Conservation (phyloP, 345 rosid species). For the Hypericum perforatum region DNA sequence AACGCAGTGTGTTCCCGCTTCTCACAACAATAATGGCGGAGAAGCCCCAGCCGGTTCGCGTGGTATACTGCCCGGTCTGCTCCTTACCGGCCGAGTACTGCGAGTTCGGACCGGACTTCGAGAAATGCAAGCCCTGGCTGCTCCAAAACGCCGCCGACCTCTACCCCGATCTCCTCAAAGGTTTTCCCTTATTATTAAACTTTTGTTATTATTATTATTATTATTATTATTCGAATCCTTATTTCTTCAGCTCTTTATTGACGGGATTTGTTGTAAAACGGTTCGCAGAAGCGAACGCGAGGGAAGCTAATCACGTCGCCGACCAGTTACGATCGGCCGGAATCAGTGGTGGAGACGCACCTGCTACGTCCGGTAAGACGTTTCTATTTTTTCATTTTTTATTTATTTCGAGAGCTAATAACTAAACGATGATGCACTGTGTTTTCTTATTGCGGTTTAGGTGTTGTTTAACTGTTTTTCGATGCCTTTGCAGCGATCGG, state of each 20-base stretch:
- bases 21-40: slow-evolving; percentile 31
- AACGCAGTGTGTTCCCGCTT: too few species aligned
- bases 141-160: slow-evolving; percentile 65
- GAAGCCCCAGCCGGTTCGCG: slow-evolving; percentile 64
- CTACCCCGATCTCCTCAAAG: slow-evolving; percentile 83
- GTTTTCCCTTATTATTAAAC: slow-evolving; percentile 12
- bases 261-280: not conserved
- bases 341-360: slow-evolving; percentile 41
- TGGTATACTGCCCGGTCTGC: slow-evolving; percentile 66
- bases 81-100: slow-evolving; percentile 91
- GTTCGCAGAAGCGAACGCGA: slow-evolving; percentile 46
- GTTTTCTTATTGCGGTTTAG: not conserved
- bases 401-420: not conserved
- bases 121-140: slow-evolving; percentile 90
- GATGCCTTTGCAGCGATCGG: slow-evolving; percentile 24
- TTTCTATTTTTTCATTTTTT: not conserved
- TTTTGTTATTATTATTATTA: not conserved
- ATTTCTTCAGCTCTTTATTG: not conserved
- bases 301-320: slow-evolving; percentile 53
- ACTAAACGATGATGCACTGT: not conserved
- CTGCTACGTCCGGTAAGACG: slow-evolving; percentile 23
- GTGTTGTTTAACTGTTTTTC: too few species aligned
- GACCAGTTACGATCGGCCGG: slow-evolving; percentile 58
- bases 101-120: slow-evolving; percentile 90
- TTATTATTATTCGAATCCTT: not conserved